Conservation (phyloP, 2,329 filamentous ascomycete genomes). For the Tolypocladium tropicale region DNA sequence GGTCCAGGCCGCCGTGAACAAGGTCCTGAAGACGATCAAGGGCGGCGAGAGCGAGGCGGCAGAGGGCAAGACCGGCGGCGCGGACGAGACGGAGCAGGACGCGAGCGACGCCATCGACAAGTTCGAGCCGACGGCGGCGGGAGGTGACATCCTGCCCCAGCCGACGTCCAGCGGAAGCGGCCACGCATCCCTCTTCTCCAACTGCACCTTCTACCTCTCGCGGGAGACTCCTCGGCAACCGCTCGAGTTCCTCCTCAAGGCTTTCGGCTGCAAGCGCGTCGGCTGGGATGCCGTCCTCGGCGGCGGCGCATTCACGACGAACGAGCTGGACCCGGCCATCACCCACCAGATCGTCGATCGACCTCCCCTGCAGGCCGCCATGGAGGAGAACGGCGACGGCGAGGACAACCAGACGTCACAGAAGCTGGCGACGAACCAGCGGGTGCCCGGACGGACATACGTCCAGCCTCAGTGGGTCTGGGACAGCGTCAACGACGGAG, state of each 20-base stretch:
- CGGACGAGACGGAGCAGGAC: constrained; percentile 35
- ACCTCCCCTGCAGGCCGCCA: constrained; percentile 57
- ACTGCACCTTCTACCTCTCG: constrained; percentile 86
- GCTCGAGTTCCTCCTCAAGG: constrained; percentile 83
- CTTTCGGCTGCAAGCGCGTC: constrained; percentile 91
- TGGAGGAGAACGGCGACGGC: constrained; percentile 35
- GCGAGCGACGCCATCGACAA: constrained; percentile 67
- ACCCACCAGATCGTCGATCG: constrained; percentile 96
- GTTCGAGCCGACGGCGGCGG: constrained; percentile 75
- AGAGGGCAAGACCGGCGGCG: constrained; percentile 24
- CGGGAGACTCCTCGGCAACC: constrained; percentile 86
- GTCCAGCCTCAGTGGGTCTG: constrained; percentile 98
- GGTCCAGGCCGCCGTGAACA: constrained; percentile 56
- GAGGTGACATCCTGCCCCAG: constrained; percentile 79
- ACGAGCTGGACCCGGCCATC: constrained; percentile 79
- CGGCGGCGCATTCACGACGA: constrained; percentile 82
- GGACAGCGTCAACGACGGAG: constrained; percentile 90
- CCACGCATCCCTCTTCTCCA: constrained; percentile 68
- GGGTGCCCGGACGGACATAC: constrained; percentile 86
- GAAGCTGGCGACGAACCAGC: constrained; percentile 50
- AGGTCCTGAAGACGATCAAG: constrained; percentile 59
- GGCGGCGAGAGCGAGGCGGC: constrained; percentile 23
- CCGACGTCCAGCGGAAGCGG: constrained; percentile 57
- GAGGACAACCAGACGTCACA: constrained; percentile 54
- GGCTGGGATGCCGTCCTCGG: constrained; percentile 90